Conservation (phyloP, 495 filamentous ascomycete genomes). For the Umbilicaria muhlenbergii region DNA sequence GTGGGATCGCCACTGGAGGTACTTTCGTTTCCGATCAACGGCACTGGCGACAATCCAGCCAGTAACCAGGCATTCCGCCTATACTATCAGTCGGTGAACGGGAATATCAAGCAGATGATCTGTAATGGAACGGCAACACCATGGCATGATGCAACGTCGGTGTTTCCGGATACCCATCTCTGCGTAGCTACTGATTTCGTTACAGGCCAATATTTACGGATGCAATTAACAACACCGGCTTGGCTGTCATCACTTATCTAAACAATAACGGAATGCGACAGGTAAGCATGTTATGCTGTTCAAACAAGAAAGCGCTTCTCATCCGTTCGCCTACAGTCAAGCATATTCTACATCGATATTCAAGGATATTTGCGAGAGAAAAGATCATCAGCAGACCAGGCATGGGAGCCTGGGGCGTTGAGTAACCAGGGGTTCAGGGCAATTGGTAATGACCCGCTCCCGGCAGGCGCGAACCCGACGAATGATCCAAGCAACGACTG, state of each 20-base stretch:
- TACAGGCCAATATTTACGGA: constrained; percentile 13
- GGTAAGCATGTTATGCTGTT: neutral
- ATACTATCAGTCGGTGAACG: constrained; percentile 10
- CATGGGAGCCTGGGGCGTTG: constrained; percentile 10
- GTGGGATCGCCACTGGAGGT: constrained; percentile 9
- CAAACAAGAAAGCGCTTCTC: neutral
- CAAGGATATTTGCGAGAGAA: constrained; percentile 14
- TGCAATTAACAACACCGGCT: constrained; percentile 15
- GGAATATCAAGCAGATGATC: constrained; percentile 12
- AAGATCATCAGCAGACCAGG: constrained; percentile 5
- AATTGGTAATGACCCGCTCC: constrained; percentile 3
- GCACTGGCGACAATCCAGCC: neutral
- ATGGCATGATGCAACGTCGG: too few species aligned
- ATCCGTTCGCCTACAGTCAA: constrained; percentile 1
- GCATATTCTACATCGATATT: constrained; percentile 12
- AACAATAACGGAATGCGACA: constrained; percentile 7
- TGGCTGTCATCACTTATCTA: constrained; percentile 11
- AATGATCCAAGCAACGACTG: constrained; percentile 9
- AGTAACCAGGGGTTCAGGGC: constrained; percentile 4
- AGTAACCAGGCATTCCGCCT: constrained; percentile 9
- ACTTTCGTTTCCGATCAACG: constrained; percentile 6
- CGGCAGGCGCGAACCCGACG: neutral
- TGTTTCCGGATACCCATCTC: too few species aligned
- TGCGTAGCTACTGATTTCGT: too few species aligned
- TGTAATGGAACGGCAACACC: neutral